Evolutionary conservation across 164 flowering plant species (phyloP), one percentile per base, ranked within the genome.

Genomic region (Liquidambar formosana): DNA sequence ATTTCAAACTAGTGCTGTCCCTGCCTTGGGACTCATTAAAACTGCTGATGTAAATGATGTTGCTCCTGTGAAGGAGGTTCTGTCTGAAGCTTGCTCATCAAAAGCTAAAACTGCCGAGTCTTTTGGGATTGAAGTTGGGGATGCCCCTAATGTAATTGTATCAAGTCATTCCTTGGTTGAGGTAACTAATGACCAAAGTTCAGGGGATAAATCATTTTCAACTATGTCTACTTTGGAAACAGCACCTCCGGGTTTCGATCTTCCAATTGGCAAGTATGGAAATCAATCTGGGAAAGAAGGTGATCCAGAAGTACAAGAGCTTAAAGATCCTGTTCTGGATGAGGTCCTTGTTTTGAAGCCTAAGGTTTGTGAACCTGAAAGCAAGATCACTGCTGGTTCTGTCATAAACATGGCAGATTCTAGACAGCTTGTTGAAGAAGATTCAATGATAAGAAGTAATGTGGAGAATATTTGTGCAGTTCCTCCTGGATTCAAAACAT

Each of bases 31-130:
- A 19, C 41, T 60, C 43, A 63, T 59, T 60, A 73, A 73, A 58
- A 73, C 75, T 16, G 74, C 78, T 75, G 75, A 70, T 46, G 67
- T 71, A 38, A 74, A 65, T 70, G 77, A 72, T 72, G 79, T 74
- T 76, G 77, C 77, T 53, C 77, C 80, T 41, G 71, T 75, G 43
- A 74, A n/a, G n/a, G n/a, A n/a, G n/a, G n/a, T n/a, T n/a, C n/a
- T n/a, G n/a, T 81, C 79, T 19, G 84, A 65, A 15, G 3, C 8
- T 28, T 8, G 66, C 22, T 60, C 59, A 8, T 61, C 27, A n/a
- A 18, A 52, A 5, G 21, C 53, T 45, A 61, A 60, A 15, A 23
- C 11, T 47, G 48, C 2, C 14, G 63, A 67, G 49, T 48, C 19
- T 33, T 1, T 38, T 48, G 65, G 65, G 26, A 71, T 54, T 43